Evolutionary conservation across 129 eudicot species (phyloP).

Genomic region (Lactuca saligna): DNA sequence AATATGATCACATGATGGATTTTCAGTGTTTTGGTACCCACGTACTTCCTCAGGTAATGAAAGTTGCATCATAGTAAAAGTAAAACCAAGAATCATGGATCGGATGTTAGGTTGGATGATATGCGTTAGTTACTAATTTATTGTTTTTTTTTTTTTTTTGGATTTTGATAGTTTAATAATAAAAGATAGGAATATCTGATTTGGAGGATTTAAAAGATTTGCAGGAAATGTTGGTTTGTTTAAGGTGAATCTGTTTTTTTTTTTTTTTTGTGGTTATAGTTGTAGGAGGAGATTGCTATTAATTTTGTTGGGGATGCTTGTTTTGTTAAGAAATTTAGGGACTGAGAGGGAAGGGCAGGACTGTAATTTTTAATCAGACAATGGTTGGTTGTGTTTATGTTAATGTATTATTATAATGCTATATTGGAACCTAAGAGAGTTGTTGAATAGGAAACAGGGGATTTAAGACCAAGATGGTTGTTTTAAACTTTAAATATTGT

Average conservation of each 20-base stretch:
- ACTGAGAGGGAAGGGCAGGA: conserved; percentile 11
- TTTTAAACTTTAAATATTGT: too few relatives aligned
- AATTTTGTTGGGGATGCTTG: conserved; percentile 24
- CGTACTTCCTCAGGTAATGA: conserved; percentile 30
- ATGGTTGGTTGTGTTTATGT: conserved; percentile 10
- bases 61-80: background rate
- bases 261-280: conserved; percentile 11
- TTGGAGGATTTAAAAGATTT: background rate
- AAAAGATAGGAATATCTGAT: background rate
- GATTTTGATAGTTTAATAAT: background rate
- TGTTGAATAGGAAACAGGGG: conserved; percentile 5
- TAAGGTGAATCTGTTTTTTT: background rate
- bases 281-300: conserved; percentile 34
- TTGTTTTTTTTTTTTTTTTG: background rate
- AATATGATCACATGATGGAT: background rate
- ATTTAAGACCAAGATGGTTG: conserved; percentile 2
- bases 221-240: background rate
- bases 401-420: conserved; percentile 5
- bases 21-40: background rate
- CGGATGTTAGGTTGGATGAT: conserved; percentile 22
- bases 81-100: conserved; percentile 29
- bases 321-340: conserved; percentile 16
- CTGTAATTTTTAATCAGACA: conserved; percentile 16
- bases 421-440: conserved; percentile 10
- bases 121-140: background rate